Percentiles rank a stretch among this genome's conserved stretches.
Evolutionary conservation across 441 rosid genomes (phyloP).

Genomic region (Erysimum cheiri): DNA sequence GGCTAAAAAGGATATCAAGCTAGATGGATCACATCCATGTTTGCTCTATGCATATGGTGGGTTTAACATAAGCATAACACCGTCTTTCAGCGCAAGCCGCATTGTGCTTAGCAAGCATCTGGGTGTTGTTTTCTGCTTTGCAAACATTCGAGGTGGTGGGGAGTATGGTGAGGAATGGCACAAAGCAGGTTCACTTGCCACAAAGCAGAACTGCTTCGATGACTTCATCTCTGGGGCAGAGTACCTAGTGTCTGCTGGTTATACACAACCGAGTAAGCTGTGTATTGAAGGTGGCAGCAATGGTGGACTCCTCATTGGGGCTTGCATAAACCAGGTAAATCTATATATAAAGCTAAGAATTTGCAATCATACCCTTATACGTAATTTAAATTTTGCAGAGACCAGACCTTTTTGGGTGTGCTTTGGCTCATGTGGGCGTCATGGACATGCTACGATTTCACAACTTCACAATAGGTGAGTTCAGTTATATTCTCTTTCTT

Average conservation of each 20-base stretch:
- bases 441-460: slow-evolving; percentile 99
- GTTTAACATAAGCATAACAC: slow-evolving; percentile 84
- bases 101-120: slow-evolving; percentile 71
- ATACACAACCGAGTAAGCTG: slow-evolving; percentile 75
- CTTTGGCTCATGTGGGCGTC: slow-evolving; percentile 98
- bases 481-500: slow-evolving; percentile 19
- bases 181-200: slow-evolving; percentile 83
- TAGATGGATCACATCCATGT: slow-evolving; percentile 94
- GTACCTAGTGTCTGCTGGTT: slow-evolving; percentile 80
- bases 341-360: slow-evolving; percentile 8
- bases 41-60: slow-evolving; percentile 96
- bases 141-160: slow-evolving; percentile 97
- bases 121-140: slow-evolving; percentile 80
- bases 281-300: slow-evolving; percentile 99
- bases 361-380: slow-evolving; percentile 2
- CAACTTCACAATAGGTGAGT: slow-evolving; percentile 89
- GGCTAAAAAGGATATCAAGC: slow-evolving; percentile 60
- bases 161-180: slow-evolving; percentile 99
- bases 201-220: slow-evolving; percentile 91
- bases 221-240: slow-evolving; percentile 89
- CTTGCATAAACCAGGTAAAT: slow-evolving; percentile 90
- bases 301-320: slow-evolving; percentile 95
- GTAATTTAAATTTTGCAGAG: slow-evolving; percentile 53
- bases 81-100: slow-evolving; percentile 76
- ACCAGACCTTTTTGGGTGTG: slow-evolving; percentile 97